These are phyloP conservation scores for Bretschneidera sinensis DNA, from an alignment of 345 rosid genomes.

Conservation along the genomic window DNA sequence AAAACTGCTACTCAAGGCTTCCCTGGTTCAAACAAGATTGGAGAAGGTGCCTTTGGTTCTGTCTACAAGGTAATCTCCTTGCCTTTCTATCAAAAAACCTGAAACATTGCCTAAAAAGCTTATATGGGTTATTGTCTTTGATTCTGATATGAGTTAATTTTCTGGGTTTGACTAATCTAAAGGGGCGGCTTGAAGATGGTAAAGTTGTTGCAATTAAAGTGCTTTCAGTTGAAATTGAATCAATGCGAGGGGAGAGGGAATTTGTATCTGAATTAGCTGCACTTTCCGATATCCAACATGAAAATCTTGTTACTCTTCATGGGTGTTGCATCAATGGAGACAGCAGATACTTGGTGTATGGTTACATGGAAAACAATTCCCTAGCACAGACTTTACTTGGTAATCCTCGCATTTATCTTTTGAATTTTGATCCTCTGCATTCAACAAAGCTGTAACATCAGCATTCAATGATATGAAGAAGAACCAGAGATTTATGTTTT, in stretches of 20 bases:
- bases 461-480: not conserved
- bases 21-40: slow-evolving; percentile 47
- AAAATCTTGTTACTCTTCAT: slow-evolving; percentile 49
- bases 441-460: not conserved
- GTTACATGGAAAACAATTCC: slow-evolving; percentile 58
- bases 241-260: slow-evolving; percentile 59
- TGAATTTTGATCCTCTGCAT: not conserved
- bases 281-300: slow-evolving; percentile 41
- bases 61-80: slow-evolving; percentile 40
- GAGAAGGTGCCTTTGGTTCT: slow-evolving; percentile 54
- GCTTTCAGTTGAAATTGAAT: slow-evolving; percentile 43
- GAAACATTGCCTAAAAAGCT: too few species aligned
- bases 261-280: slow-evolving; percentile 51
- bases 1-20: slow-evolving; percentile 38
- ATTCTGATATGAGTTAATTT: not conserved
- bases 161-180: slow-evolving; percentile 2
- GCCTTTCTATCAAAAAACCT: not conserved
- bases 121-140: not conserved
- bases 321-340: slow-evolving; percentile 57
- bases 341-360: slow-evolving; percentile 44
- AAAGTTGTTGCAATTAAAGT: slow-evolving; percentile 42
- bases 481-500: not conserved
- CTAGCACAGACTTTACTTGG: slow-evolving; percentile 41
- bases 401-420: slow-evolving; percentile 16
- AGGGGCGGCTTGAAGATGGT: slow-evolving; percentile 48